Percentiles rank a stretch among this genome's conserved stretches.
Conservation (phyloP, 805 yeast genomes). For the Yarrowia osloensis region DNA sequence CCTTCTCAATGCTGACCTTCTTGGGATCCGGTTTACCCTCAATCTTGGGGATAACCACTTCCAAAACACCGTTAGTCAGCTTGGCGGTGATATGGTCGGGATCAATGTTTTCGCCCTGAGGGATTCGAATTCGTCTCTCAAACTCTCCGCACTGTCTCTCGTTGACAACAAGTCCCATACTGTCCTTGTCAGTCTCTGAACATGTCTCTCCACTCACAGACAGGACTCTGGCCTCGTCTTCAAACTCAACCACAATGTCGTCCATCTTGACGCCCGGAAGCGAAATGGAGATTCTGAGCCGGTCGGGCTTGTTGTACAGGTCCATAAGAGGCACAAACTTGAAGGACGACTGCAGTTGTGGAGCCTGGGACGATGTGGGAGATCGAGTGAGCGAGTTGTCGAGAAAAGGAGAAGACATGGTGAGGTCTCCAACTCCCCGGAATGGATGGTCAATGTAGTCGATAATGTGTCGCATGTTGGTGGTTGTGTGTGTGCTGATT, state of each 20-base stretch:
- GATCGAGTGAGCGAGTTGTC: conserved; percentile 9
- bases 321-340: conserved; percentile 58
- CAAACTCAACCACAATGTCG: conserved; percentile 58
- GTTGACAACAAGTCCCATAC: conserved; percentile 47
- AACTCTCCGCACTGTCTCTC: conserved; percentile 61
- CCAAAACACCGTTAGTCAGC: conserved; percentile 56
- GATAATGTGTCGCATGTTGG: conserved; percentile 1
- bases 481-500: background rate
- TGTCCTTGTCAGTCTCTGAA: conserved; percentile 5
- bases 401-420: conserved; percentile 10
- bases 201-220: conserved; percentile 50
- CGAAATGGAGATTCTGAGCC: conserved; percentile 53
- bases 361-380: background rate
- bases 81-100: conserved; percentile 58
- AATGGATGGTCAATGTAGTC: conserved; percentile 20
- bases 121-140: conserved; percentile 58
- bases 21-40: conserved; percentile 1
- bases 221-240: conserved; percentile 57
- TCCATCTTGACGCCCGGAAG: conserved; percentile 59
- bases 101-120: conserved; percentile 53
- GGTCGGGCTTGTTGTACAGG: conserved; percentile 52
- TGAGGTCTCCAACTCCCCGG: conserved; percentile 12
- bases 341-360: background rate
- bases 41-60: conserved; percentile 54
- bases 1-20: background rate